These are phyloP conservation scores for Talaromyces marneffei DNA, from an alignment of 2,329 filamentous ascomycete genomes.

Conservation along the genomic window DNA sequence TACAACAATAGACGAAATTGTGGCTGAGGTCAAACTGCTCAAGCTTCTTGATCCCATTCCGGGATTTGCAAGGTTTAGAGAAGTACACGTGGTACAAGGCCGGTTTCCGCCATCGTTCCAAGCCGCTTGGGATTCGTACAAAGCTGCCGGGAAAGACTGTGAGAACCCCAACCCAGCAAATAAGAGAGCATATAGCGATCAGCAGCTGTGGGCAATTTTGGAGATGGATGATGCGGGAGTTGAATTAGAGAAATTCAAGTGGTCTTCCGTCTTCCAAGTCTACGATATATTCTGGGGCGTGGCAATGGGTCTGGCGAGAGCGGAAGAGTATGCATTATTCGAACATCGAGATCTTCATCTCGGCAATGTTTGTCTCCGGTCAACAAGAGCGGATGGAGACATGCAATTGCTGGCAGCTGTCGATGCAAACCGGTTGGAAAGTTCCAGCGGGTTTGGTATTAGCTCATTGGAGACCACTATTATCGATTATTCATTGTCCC, in stretches of 20 bases:
- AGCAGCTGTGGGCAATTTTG: slow-evolving; percentile 58
- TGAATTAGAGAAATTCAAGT: slow-evolving; percentile 47
- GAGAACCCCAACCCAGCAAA: slow-evolving; percentile 53
- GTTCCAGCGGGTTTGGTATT: slow-evolving; percentile 43
- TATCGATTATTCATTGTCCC: slow-evolving; percentile 63
- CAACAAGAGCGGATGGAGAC: slow-evolving; percentile 25
- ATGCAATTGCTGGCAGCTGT: slow-evolving; percentile 31
- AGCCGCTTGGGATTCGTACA: slow-evolving; percentile 39
- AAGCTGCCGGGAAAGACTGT: slow-evolving; percentile 39
- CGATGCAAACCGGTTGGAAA: slow-evolving; percentile 26
- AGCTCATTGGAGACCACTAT: slow-evolving; percentile 57
- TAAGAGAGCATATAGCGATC: slow-evolving; percentile 48
- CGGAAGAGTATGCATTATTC: slow-evolving; percentile 55
- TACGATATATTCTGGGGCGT: slow-evolving; percentile 65
- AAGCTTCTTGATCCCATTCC: slow-evolving; percentile 55
- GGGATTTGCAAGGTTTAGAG: slow-evolving; percentile 58
- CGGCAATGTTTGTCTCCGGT: slow-evolving; percentile 59
- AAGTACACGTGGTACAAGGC: slow-evolving; percentile 54
- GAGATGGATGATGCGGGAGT: slow-evolving; percentile 62
- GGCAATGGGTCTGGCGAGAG: slow-evolving; percentile 55
- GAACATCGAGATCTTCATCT: slow-evolving; percentile 63
- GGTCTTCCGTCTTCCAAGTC: slow-evolving; percentile 42
- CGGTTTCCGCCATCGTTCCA: slow-evolving; percentile 49
- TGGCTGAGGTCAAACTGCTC: slow-evolving; percentile 48
- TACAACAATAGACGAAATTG: slow-evolving; percentile 46